Base-by-base conservation (phyloP, 768 basidiomycete genomes). In the Lactifluus echinatus region DNA sequence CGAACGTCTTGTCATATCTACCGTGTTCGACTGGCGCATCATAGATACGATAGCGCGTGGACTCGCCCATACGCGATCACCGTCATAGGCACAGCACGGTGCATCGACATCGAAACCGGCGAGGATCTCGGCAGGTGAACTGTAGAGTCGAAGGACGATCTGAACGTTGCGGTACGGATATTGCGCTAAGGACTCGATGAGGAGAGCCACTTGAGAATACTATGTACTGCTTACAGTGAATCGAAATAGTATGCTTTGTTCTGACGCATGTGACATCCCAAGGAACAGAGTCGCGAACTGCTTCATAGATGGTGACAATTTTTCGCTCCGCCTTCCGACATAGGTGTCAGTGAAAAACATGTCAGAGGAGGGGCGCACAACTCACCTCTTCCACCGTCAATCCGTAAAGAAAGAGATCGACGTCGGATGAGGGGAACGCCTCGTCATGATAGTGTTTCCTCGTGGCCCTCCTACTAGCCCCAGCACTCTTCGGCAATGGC, bases 261-360 rank as follows among this genome's bases (percentile, higher is more conserved):
- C 82, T 76, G 55, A 85, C 77, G 50, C 81, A 83, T 28, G 82
- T 83, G 15, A 82, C 79, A 65, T 84, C 83, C 82, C 82, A 84
- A 26, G 82, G 81, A 34, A 84, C 76, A 10, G 81, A 80, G 64
- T 84, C 81, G 21, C 82, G 72, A 23, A 85, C 79, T 5, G 82
- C 82, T 62, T 83, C 79, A 62, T 80, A 84, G 31, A 84, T 83
- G 31, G 69, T 57, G 49, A 74, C 69, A 60, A 82, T 81, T 73
- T 83, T 84, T 50, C 68, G 74, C 63, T 84, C 82, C 0, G 83
- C 83, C 77, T 62, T 23, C 78, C 44, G n/a, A 51, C 29, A 24
- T 26, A 17, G 1, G 7, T 8, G 31, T 57, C 12, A 17, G 28
- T 40, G 15, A 36, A 43, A 24, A 49, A 53, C 17, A 28, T 44